phyloP scores from a whole-genome alignment of 768 basidiomycete genomes.

The Leccinum boreale region DNA sequence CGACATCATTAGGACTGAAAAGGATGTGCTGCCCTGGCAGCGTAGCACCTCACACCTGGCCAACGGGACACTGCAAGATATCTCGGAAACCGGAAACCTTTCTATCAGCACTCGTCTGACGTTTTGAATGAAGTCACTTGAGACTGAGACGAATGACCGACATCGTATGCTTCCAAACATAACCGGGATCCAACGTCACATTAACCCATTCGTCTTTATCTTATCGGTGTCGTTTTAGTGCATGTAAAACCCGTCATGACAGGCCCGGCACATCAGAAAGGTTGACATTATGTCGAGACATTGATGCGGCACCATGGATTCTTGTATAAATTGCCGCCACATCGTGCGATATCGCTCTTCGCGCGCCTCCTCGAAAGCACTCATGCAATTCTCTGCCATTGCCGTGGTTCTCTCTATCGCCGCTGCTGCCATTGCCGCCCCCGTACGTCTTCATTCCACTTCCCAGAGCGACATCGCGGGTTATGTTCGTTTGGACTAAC shows the following conservation, averaged over 20 bases:
- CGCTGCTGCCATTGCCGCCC: not conserved
- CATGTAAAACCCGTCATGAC: not conserved
- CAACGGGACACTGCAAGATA: not conserved
- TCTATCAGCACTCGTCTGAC: not conserved
- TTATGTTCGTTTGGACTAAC: not conserved
- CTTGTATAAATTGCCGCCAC: not conserved
- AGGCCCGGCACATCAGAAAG: not conserved
- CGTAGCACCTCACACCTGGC: not conserved
- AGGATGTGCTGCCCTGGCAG: not conserved
- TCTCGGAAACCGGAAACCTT: not conserved
- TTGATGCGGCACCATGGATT: not conserved
- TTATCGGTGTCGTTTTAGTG: not conserved
- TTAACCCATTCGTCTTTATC: not conserved
- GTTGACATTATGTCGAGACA: not conserved
- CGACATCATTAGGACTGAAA: not conserved
- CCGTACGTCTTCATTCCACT: not conserved
- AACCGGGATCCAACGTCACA: not conserved
- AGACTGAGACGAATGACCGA: too few species aligned
- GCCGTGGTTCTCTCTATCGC: not conserved
- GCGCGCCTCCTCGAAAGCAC: not conserved
- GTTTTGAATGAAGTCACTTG: too few species aligned
- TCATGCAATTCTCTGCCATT: constrained; percentile 3
- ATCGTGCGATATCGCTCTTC: not conserved
- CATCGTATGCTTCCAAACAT: not conserved
- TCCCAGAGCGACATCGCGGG: not conserved